Conservation (phyloP, 108 stramenopile genomes). For the Licmophora abbreviata region DNA sequence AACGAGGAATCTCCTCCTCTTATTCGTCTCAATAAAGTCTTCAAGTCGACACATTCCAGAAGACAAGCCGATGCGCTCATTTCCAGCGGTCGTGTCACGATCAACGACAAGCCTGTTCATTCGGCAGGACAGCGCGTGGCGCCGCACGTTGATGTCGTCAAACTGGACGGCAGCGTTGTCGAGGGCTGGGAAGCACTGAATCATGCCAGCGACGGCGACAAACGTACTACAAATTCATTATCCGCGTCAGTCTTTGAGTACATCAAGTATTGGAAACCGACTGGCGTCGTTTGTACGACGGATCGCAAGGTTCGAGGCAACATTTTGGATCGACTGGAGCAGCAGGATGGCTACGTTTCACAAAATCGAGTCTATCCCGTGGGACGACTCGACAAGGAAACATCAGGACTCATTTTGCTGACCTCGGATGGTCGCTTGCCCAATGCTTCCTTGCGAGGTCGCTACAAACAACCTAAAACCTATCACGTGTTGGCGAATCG, state of each 20-base stretch:
- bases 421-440: constrained; percentile 73
- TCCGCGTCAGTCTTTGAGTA: too few species aligned
- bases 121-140: constrained; percentile 29
- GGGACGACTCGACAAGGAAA: constrained; percentile 74
- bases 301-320: constrained; percentile 44
- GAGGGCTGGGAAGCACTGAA: constrained; percentile 66
- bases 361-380: constrained; percentile 68
- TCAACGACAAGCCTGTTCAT: constrained; percentile 44
- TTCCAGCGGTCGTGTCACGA: constrained; percentile 39
- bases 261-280: constrained; percentile 76
- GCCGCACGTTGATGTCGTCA: constrained; percentile 47
- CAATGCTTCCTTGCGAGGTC: constrained; percentile 46
- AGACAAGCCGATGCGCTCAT: constrained; percentile 65
- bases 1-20: too few species aligned
- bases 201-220: constrained; percentile 6
- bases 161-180: constrained; percentile 47
- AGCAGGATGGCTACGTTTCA: constrained; percentile 27
- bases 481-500: constrained; percentile 55
- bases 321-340: constrained; percentile 40
- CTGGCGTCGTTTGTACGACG: constrained; percentile 70
- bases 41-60: constrained; percentile 68
- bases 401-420: constrained; percentile 59
- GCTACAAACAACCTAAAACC: constrained; percentile 44
- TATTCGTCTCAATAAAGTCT: constrained; percentile 77
- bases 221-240: constrained; percentile 7